These are phyloP conservation scores for Penicillium coprophilum DNA, from an alignment of 495 filamentous ascomycete species.

Conservation along the genomic window DNA sequence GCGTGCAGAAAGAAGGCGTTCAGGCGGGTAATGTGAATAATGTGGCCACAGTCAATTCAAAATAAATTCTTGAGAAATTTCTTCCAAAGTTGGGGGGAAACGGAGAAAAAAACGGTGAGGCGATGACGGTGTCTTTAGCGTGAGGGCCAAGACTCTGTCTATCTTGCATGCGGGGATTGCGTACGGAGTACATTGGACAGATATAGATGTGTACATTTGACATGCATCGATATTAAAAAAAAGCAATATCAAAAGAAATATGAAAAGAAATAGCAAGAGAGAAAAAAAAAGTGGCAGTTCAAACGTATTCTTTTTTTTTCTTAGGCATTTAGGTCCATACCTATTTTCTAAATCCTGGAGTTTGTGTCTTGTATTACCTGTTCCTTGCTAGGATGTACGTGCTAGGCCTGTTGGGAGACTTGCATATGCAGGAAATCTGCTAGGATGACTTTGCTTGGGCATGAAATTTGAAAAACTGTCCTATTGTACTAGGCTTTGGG, in stretches of 20 bases:
- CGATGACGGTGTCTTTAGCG: slow-evolving; percentile 27
- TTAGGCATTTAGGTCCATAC: neutral
- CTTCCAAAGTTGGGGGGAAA: slow-evolving; percentile 6
- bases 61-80: too few relatives aligned
- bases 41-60: neutral
- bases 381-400: slow-evolving; percentile 7
- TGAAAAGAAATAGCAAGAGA: too few relatives aligned
- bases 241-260: too few relatives aligned
- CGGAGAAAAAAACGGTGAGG: slow-evolving; percentile 23
- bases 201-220: neutral
- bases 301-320: neutral
- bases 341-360: neutral
- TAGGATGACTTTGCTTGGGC: neutral
- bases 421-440: slow-evolving; percentile 12
- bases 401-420: neutral
- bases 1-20: slow-evolving; percentile 9
- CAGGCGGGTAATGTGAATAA: too few relatives aligned
- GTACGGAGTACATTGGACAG: neutral
- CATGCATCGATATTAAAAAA: neutral
- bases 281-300: neutral
- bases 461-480: neutral
- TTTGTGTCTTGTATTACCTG: slow-evolving; percentile 4
- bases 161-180: slow-evolving; percentile 24
- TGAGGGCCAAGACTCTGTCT: slow-evolving; percentile 24
- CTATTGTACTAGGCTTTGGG: neutral